Evolutionary conservation across 805 yeast genomes (phyloP).

Genomic region (Myxozyma lipomycoides): DNA sequence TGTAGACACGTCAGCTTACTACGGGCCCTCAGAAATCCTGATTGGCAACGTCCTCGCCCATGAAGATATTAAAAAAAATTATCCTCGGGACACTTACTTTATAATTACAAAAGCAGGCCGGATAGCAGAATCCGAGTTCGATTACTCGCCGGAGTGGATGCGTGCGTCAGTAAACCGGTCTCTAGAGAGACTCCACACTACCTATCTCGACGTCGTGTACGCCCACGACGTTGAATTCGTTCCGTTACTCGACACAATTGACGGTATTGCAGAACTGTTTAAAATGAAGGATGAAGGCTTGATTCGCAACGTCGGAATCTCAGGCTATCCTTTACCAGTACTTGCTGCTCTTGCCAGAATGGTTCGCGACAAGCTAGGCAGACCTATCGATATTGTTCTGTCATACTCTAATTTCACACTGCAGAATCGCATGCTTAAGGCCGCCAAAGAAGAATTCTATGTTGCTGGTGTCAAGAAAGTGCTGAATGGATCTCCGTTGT

Average conservation of each 20-base stretch:
- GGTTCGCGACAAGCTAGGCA: conserved; percentile 43
- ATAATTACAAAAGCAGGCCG: conserved; percentile 88
- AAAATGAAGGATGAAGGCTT: conserved; percentile 59
- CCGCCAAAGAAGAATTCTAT: conserved; percentile 48
- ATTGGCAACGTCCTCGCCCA: conserved; percentile 61
- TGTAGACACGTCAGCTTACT: conserved; percentile 86
- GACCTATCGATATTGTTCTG: conserved; percentile 67
- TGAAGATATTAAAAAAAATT: conserved; percentile 37
- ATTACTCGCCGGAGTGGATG: conserved; percentile 62
- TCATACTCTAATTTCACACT: conserved; percentile 79
- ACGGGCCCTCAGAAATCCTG: conserved; percentile 79
- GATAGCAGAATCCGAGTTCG: conserved; percentile 61
- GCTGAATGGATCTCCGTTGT: conserved; percentile 79
- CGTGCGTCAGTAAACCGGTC: conserved; percentile 63
- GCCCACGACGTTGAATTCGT: conserved; percentile 89
- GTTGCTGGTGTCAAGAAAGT: conserved; percentile 56
- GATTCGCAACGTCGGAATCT: conserved; percentile 64
- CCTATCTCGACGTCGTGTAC: conserved; percentile 74
- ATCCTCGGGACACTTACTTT: conserved; percentile 58
- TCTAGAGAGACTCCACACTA: conserved; percentile 58
- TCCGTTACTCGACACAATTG: conserved; percentile 48
- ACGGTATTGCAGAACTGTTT: conserved; percentile 60
- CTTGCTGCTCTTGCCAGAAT: conserved; percentile 50
- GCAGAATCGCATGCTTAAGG: conserved; percentile 59
- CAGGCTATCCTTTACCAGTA: conserved; percentile 81